phyloP scores from a whole-genome alignment of 2,329 filamentous ascomycete species.

The Neofusicoccum parvum region DNA sequence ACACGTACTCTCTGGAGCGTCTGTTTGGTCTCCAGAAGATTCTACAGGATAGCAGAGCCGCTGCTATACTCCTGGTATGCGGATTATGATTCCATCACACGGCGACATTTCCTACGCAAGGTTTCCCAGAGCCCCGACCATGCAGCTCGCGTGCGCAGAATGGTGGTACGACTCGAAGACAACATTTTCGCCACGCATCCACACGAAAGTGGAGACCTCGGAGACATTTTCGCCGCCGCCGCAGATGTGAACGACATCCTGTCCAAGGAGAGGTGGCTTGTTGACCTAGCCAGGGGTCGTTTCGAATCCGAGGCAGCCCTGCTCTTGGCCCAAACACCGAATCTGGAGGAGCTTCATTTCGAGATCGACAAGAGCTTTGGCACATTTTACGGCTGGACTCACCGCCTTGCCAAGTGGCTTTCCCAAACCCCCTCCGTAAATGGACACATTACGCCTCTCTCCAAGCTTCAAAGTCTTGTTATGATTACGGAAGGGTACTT shows the following conservation, averaged over 20 bases:
- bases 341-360: neutral
- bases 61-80: slow-evolving; percentile 3
- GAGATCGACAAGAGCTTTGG: slow-evolving; percentile 8
- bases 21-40: neutral
- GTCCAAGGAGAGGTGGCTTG: slow-evolving; percentile 9
- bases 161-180: neutral
- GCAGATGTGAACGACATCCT: slow-evolving; percentile 2
- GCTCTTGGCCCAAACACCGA: neutral
- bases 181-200: neutral
- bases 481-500: slow-evolving; percentile 5
- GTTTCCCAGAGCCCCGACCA: neutral
- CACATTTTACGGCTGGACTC: slow-evolving; percentile 6
- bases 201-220: neutral
- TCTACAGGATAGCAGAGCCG: neutral
- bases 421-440: neutral
- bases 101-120: neutral
- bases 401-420: slow-evolving; percentile 1
- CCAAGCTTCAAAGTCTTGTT: neutral
- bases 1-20: slow-evolving; percentile 1
- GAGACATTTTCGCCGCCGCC: neutral
- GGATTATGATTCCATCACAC: neutral
- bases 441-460: neutral
- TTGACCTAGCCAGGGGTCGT: neutral
- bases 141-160: neutral
- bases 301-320: neutral